Percentiles rank a stretch among this genome's conserved stretches.
Evolutionary conservation across 352 stramenopile species (phyloP).

Genomic region (Phytophthora syringae): DNA sequence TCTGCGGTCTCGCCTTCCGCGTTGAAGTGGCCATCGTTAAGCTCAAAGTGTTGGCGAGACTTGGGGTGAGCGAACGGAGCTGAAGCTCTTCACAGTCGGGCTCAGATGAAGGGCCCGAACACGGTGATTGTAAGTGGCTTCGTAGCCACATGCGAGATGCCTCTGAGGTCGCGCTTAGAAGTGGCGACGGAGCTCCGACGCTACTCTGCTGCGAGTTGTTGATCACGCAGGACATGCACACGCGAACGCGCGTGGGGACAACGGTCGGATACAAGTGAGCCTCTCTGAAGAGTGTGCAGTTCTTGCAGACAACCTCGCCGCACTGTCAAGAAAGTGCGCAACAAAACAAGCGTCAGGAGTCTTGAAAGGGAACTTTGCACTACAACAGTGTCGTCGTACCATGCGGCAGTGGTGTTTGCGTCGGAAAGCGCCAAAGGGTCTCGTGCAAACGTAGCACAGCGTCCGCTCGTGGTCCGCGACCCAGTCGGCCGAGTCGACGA

Average conservation of each 20-base stretch:
- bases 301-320: slow-evolving; percentile 83
- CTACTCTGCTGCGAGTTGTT: slow-evolving; percentile 40
- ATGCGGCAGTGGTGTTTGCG: slow-evolving; percentile 90
- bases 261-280: slow-evolving; percentile 54
- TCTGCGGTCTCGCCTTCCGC: slow-evolving; percentile 38
- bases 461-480: slow-evolving; percentile 74
- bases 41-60: slow-evolving; percentile 17
- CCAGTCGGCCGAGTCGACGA: slow-evolving; percentile 80
- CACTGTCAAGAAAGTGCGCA: slow-evolving; percentile 41
- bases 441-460: slow-evolving; percentile 81
- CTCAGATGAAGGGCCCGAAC: slow-evolving; percentile 43
- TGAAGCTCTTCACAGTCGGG: slow-evolving; percentile 47
- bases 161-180: slow-evolving; percentile 36
- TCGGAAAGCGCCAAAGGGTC: slow-evolving; percentile 78
- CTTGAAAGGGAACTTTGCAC: background rate
- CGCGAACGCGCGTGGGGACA: slow-evolving; percentile 68
- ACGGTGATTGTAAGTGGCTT: slow-evolving; percentile 69
- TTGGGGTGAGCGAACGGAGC: slow-evolving; percentile 21
- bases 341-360: slow-evolving; percentile 6
- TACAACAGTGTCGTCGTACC: slow-evolving; percentile 37
- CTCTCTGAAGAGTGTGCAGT: slow-evolving; percentile 81
- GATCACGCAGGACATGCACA: slow-evolving; percentile 84
- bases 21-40: slow-evolving; percentile 42
- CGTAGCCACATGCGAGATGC: slow-evolving; percentile 63
- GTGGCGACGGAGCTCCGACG: slow-evolving; percentile 8